Base-by-base conservation (phyloP, 768 basidiomycete genomes). In the Coprinopsis marcescibilis region DNA sequence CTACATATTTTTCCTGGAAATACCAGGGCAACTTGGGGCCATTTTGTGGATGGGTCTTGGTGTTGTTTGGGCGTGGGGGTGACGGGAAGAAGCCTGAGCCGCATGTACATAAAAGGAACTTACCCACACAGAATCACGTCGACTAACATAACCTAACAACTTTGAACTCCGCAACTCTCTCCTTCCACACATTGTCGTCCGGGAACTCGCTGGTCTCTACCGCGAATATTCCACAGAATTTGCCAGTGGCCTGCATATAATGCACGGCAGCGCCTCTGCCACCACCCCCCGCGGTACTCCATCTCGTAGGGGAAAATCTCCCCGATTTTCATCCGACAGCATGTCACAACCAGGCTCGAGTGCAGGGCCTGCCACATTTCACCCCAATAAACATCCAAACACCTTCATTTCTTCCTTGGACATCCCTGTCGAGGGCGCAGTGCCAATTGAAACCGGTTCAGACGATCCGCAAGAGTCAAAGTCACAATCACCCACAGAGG, bases 391-490 rank as follows among this genome's bases (percentile, higher is more conserved):
- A 68, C 67, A 68, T 64, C 65, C 65, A 61, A 64, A 72, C 59
- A 65, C 79, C 57, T 74, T 77, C 63, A 55, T 79, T 71, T 76
- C 87, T 44, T 89, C 81, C 56, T 77, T 89, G 52, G 74, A 79
- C 61, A 90, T 91, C 58, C 76, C 76, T 30, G 87, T 89, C 46
- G 76, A 89, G 62, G 88, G 89, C 52, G 76, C 84, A 21, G 56
- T 77, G 49, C 78, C 85, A 46, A 78, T 86, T 65, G 72, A 78
- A 48, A 57, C 70, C 24, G 70, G 75, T 58, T 41, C 61, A 59
- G 47, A 54, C 55, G 41, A 68, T 73, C 42, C 65, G 68, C 54
- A 53, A 65, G 47, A 54, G 57, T 4, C 59, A 66, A 44, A 53
- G 67, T 65, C 62, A 50, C 57, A 70, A 49, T 66, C 70, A 52